phyloP scores from a whole-genome alignment of 1,284 basidiomycete genomes.

The Rhodotorula glutinis region DNA sequence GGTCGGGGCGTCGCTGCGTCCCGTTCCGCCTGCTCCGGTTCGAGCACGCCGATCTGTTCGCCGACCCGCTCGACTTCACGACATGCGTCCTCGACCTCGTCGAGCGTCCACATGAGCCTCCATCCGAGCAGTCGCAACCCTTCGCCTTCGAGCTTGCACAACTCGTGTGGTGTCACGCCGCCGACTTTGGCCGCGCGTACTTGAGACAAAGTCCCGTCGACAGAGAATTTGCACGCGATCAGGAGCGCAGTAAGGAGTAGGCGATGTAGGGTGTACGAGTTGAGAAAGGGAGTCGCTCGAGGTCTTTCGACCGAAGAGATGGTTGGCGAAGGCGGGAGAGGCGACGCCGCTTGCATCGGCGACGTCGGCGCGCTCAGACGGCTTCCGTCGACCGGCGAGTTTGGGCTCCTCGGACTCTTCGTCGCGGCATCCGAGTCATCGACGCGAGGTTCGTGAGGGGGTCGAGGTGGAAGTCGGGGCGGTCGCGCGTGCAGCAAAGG shows the following conservation, averaged over 20 bases:
- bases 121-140: conserved; percentile 30
- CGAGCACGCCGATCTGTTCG: background rate
- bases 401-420: background rate
- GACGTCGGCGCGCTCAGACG: background rate
- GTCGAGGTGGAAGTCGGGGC: conserved; percentile 3
- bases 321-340: conserved; percentile 18
- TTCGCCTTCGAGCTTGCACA: conserved; percentile 36
- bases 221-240: conserved; percentile 36
- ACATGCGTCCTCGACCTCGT: conserved; percentile 19
- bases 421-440: background rate
- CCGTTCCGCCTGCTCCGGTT: background rate
- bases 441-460: background rate
- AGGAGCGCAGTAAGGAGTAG: conserved; percentile 37
- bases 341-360: background rate
- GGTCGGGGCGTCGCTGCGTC: too few relatives aligned
- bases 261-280: conserved; percentile 41
- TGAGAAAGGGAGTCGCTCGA: conserved; percentile 21
- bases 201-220: conserved; percentile 30
- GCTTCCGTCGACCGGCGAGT: background rate
- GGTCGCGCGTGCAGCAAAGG: conserved; percentile 3
- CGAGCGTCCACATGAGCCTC: conserved; percentile 20
- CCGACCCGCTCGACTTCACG: conserved; percentile 7
- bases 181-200: conserved; percentile 36
- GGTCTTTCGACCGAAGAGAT: conserved; percentile 3
- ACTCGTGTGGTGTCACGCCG: conserved; percentile 33